These are phyloP conservation scores for Cardiospermum halicacabum DNA, from an alignment of 345 rosid species.

Conservation along the genomic window DNA sequence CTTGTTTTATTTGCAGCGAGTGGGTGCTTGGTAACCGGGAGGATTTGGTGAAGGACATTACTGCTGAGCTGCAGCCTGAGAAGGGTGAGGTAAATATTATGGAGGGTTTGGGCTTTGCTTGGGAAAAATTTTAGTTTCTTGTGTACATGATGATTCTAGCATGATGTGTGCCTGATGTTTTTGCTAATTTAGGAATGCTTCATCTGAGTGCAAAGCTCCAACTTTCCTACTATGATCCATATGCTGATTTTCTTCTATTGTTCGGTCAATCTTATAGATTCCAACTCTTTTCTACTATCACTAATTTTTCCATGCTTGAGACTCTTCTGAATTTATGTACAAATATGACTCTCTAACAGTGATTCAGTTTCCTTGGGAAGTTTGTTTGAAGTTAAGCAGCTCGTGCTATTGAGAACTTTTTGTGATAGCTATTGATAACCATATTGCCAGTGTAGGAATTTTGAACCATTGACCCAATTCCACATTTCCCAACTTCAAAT, in stretches of 20 bases:
- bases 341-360: not conserved
- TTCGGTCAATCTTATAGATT: not conserved
- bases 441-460: not conserved
- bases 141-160: not conserved
- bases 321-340: not conserved
- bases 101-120: slow-evolving; percentile 12
- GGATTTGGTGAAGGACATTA: slow-evolving; percentile 86
- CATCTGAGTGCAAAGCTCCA: not conserved
- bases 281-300: not conserved
- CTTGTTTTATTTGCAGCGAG: slow-evolving; percentile 49
- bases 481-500: not conserved
- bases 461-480: slow-evolving; percentile 7
- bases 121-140: not conserved
- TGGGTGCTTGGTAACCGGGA: slow-evolving; percentile 97
- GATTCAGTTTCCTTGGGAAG: not conserved
- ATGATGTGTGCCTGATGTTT: not conserved
- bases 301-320: not conserved
- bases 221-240: not conserved
- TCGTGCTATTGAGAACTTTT: not conserved
- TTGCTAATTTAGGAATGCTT: not conserved
- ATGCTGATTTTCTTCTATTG: not conserved
- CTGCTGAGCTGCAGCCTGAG: slow-evolving; percentile 63
- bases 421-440: not conserved
- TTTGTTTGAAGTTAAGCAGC: slow-evolving; percentile 1
- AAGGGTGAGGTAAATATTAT: slow-evolving; percentile 68